Evolutionary conservation across 805 yeast species (phyloP).

Genomic region (Lachancea dasiensis): DNA sequence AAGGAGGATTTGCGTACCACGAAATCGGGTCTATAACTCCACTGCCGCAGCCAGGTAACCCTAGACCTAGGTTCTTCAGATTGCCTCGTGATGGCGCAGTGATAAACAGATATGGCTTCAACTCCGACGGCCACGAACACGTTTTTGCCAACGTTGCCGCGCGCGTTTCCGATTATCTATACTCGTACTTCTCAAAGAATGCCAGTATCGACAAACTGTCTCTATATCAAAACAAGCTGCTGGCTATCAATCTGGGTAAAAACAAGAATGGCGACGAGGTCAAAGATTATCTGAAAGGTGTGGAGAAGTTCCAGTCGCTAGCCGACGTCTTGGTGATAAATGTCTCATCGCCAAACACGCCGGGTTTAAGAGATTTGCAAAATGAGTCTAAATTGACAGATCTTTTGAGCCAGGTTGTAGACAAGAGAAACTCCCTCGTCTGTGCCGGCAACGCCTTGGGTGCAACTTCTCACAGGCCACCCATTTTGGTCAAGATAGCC

Average conservation of each 20-base stretch:
- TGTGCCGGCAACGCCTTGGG: slow-evolving; percentile 33
- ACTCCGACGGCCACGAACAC: slow-evolving; percentile 77
- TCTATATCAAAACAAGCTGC: slow-evolving; percentile 54
- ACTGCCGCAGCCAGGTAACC: slow-evolving; percentile 88
- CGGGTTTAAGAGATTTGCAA: slow-evolving; percentile 86
- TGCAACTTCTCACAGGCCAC: slow-evolving; percentile 45
- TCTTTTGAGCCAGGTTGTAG: slow-evolving; percentile 60
- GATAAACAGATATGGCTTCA: slow-evolving; percentile 91
- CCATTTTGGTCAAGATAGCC: slow-evolving; percentile 84
- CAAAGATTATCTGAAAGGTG: slow-evolving; percentile 80
- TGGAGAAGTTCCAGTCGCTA: slow-evolving; percentile 66
- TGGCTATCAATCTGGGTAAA: slow-evolving; percentile 86
- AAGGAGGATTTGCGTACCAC: slow-evolving; percentile 79
- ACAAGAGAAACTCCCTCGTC: slow-evolving; percentile 55
- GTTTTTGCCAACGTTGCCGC: slow-evolving; percentile 63
- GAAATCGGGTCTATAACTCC: slow-evolving; percentile 95
- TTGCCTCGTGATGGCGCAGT: slow-evolving; percentile 82
- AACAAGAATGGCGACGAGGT: slow-evolving; percentile 90
- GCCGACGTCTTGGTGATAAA: slow-evolving; percentile 90
- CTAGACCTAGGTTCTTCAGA: slow-evolving; percentile 87
- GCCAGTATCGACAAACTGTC: slow-evolving; percentile 36
- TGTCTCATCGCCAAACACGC: slow-evolving; percentile 94
- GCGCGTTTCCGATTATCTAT: slow-evolving; percentile 46
- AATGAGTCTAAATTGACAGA: slow-evolving; percentile 64
- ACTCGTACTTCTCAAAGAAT: slow-evolving; percentile 22